phyloP scores from a whole-genome alignment of 768 basidiomycete species.

The Gautieria morchelliformis region DNA sequence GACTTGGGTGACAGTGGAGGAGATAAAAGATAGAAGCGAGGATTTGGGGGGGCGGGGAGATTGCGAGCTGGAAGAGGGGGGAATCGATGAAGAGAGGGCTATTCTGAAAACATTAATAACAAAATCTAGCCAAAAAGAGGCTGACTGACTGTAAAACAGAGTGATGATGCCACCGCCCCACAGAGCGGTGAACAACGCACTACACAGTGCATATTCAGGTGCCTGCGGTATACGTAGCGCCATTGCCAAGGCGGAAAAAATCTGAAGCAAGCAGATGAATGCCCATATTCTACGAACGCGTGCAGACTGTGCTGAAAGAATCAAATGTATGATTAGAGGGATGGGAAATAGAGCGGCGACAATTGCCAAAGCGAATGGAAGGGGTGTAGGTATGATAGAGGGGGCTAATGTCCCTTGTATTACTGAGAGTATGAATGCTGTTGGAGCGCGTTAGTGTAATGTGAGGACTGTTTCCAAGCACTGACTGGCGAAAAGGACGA shows the following conservation, averaged over 20 bases:
- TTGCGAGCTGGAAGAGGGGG: neutral
- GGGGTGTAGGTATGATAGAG: neutral
- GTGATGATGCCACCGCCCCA: constrained; percentile 3
- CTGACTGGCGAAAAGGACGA: neutral
- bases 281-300: constrained; percentile 3
- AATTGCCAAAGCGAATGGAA: neutral
- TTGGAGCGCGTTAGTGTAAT: neutral
- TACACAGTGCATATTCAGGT: neutral
- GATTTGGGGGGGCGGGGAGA: neutral
- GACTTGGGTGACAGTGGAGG: neutral
- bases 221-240: neutral
- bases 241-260: neutral
- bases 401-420: neutral
- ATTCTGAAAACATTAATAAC: neutral
- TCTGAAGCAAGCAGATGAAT: neutral
- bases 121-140: neutral
- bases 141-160: constrained; percentile 4
- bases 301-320: neutral
- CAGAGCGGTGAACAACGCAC: constrained; percentile 1
- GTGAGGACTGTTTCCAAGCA: neutral
- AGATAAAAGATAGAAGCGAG: neutral
- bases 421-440: constrained; percentile 3
- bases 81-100: neutral
- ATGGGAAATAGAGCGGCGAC: constrained; percentile 2
- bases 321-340: neutral